Evolutionary conservation across 306 rosid species (phyloP).

Genomic region (Rubus idaeus): DNA sequence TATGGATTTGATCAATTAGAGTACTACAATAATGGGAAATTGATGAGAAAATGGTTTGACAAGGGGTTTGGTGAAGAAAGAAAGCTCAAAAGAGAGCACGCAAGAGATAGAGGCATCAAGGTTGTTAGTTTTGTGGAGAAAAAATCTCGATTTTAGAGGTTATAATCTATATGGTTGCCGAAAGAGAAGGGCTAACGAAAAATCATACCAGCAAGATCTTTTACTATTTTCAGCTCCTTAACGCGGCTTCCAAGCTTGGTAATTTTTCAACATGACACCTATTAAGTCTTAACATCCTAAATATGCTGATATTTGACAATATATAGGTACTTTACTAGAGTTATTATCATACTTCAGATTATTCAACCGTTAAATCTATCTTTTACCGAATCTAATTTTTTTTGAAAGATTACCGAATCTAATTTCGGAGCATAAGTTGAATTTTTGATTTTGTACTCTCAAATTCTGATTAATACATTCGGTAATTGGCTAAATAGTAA

Average conservation of each 20-base stretch:
- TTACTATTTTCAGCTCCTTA: slow-evolving; percentile 13
- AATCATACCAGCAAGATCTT: slow-evolving; percentile 4
- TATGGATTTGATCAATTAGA: not conserved
- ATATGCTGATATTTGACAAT: not conserved
- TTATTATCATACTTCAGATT: not conserved
- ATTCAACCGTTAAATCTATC: not conserved
- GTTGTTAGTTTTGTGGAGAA: slow-evolving; percentile 16
- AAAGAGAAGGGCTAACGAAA: slow-evolving; percentile 21
- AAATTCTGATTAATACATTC: no score
- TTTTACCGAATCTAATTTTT: not conserved
- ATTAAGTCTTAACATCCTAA: not conserved
- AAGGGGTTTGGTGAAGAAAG: not conserved
- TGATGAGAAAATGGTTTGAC: not conserved
- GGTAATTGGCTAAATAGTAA: no score
- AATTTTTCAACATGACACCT: not conserved
- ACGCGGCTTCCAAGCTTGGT: slow-evolving; percentile 2
- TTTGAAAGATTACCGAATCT: no score
- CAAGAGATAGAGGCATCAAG: not conserved
- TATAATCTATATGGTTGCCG: slow-evolving; percentile 10
- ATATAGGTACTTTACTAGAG: not conserved
- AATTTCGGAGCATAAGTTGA: not conserved
- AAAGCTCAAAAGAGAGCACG: not conserved
- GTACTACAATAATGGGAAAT: not conserved
- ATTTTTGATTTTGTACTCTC: no score
- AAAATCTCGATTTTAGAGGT: slow-evolving; percentile 13